Conservation (phyloP, 352 stramenopile species). For the Thalassiosira mediterranea region DNA sequence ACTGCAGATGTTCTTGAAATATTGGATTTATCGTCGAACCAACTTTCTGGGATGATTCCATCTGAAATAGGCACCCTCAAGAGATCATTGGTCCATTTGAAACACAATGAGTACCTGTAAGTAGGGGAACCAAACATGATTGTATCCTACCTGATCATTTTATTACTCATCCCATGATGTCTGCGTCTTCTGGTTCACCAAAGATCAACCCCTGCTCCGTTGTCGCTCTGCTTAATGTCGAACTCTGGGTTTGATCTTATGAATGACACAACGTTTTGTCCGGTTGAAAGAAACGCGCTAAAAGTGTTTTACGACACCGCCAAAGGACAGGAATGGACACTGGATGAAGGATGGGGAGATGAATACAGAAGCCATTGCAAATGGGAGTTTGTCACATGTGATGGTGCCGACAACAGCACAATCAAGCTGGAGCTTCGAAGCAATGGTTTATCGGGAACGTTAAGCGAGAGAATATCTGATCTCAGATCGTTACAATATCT, state of each 20-base stretch:
- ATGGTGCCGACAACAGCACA: background rate
- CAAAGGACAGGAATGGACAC: slow-evolving; percentile 42
- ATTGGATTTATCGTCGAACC: slow-evolving; percentile 5
- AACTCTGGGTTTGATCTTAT: background rate
- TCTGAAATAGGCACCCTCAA: background rate
- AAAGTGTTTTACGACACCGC: slow-evolving; percentile 30
- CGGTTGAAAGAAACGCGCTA: slow-evolving; percentile 37
- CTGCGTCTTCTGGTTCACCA: background rate
- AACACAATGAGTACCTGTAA: background rate
- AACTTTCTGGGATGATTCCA: background rate
- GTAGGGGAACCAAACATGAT: background rate
- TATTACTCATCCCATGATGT: background rate
- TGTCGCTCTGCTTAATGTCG: slow-evolving; percentile 1
- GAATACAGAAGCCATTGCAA: slow-evolving; percentile 24
- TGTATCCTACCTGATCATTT: background rate
- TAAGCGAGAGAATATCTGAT: slow-evolving; percentile 16
- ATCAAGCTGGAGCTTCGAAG: slow-evolving; percentile 10
- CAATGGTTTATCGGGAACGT: slow-evolving; percentile 24
- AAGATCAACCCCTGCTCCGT: background rate
- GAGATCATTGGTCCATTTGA: background rate
- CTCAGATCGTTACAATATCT: slow-evolving; percentile 13
- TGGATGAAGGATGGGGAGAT: slow-evolving; percentile 10
- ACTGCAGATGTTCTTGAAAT: background rate
- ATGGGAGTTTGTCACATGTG: slow-evolving; percentile 32
- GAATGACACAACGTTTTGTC: background rate